phyloP scores from a whole-genome alignment of 768 basidiomycete genomes.

The Suillus decipiens region DNA sequence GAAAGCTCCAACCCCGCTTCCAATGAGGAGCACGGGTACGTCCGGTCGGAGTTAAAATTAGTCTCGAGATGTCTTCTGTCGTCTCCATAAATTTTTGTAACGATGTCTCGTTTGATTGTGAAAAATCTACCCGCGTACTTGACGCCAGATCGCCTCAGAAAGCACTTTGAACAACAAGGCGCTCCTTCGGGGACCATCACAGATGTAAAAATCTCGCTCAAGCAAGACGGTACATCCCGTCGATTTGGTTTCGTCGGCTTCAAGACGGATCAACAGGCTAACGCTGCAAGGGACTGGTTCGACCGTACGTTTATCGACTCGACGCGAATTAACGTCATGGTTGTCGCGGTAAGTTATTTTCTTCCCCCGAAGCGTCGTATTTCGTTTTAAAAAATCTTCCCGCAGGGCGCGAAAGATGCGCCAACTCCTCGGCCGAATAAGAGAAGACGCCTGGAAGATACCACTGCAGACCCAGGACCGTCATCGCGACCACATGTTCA shows the following conservation, averaged over 20 bases:
- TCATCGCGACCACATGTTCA: slow-evolving; percentile 4
- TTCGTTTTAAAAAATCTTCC: slow-evolving; percentile 9
- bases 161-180: slow-evolving; percentile 65
- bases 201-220: slow-evolving; percentile 80
- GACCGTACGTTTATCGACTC: slow-evolving; percentile 84
- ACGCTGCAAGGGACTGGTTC: slow-evolving; percentile 78
- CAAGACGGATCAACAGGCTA: slow-evolving; percentile 77
- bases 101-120: slow-evolving; percentile 82
- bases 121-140: slow-evolving; percentile 78
- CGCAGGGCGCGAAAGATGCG: slow-evolving; percentile 67
- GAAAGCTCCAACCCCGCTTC: neutral
- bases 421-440: slow-evolving; percentile 71
- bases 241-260: slow-evolving; percentile 94
- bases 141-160: slow-evolving; percentile 61
- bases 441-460: slow-evolving; percentile 48
- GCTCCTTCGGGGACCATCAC: slow-evolving; percentile 74
- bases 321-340: slow-evolving; percentile 68
- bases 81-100: slow-evolving; percentile 3
- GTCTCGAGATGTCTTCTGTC: neutral
- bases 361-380: slow-evolving; percentile 3
- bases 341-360: slow-evolving; percentile 66
- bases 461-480: neutral
- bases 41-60: neutral
- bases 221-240: slow-evolving; percentile 76
- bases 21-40: neutral